Conservation (phyloP, 805 yeast genomes). For the Pichia kluyveri region DNA sequence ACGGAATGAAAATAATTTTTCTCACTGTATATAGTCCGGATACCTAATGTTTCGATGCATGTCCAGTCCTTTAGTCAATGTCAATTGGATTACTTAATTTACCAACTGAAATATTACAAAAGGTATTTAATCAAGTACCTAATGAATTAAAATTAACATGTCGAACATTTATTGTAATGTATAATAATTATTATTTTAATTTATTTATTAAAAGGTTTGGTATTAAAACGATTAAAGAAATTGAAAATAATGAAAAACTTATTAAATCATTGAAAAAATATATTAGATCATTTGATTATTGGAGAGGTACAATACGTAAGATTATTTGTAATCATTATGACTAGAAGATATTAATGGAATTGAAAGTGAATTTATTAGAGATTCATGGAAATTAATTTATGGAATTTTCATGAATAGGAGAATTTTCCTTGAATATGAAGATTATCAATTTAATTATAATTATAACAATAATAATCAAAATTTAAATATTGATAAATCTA, state of each 20-base stretch:
- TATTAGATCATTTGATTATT: slow-evolving; percentile 28
- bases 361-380: slow-evolving; percentile 31
- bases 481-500: slow-evolving; percentile 35
- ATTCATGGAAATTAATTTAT: slow-evolving; percentile 48
- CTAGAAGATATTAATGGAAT: background rate
- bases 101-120: slow-evolving; percentile 22
- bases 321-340: slow-evolving; percentile 18
- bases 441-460: slow-evolving; percentile 35
- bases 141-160: slow-evolving; percentile 24
- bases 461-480: slow-evolving; percentile 28
- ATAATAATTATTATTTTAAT: slow-evolving; percentile 40
- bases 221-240: slow-evolving; percentile 13
- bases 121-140: slow-evolving; percentile 22
- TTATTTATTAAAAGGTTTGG: slow-evolving; percentile 26
- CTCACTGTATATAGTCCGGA: too few relatives aligned
- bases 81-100: slow-evolving; percentile 14
- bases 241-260: slow-evolving; percentile 15
- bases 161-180: slow-evolving; percentile 32
- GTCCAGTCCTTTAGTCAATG: background rate
- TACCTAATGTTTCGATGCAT: too few relatives aligned
- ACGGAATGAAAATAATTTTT: too few relatives aligned
- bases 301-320: slow-evolving; percentile 22
- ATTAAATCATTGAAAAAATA: slow-evolving; percentile 21
- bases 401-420: slow-evolving; percentile 43
- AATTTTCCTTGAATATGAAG: slow-evolving; percentile 37